Base-by-base conservation (phyloP, 2,329 filamentous ascomycete species). In the Fusarium keratoplasticum region DNA sequence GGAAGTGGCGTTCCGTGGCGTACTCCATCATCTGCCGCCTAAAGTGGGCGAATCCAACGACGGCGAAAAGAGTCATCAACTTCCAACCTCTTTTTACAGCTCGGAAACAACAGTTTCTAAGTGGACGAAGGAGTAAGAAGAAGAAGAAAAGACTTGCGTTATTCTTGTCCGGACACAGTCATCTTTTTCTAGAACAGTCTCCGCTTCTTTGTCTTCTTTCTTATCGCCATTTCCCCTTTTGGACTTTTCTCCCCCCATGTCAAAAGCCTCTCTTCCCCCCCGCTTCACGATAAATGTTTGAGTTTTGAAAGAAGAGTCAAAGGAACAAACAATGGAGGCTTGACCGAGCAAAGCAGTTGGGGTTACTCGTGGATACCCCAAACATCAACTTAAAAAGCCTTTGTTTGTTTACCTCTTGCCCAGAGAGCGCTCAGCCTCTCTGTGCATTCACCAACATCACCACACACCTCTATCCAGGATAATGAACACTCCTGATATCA, bases 31-130 rank as follows among this genome's bases (percentile, higher is more conserved):
- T 74, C 71, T 71, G 71, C 60, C 62, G 50, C 61, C 59, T 50
- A 65, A 38, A 60, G 62, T 59, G 66, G 57, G 67, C 67, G 22
- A 66, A 67, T 57, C 71, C 67, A 64, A 73, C 63, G 50, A 62
- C 71, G 71, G 67, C 71, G 69, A 64, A 71, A 73, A 62, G 71
- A 74, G 71, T 73, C 71, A 73, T 73, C 71, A 35, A 47, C n/a
- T 44, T 29, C 40, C 25, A 31, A 38, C 20, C 55, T 38, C 31
- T 58, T 20, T 36, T 2, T 14, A 25, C 14, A 16, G 6, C 20
- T 61, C 64, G 63, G 71, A 25, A 61, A 62, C 42, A 65, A 33
- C 16, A 6, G 22, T 18, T 25, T 4, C 13, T 44, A 5, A 44
- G 20, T 44, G 40, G 40, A 44, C 6, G 38, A 42, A 20, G n/a